Conservation (phyloP, 352 stramenopile genomes). For the Phytophthora hybrid region DNA sequence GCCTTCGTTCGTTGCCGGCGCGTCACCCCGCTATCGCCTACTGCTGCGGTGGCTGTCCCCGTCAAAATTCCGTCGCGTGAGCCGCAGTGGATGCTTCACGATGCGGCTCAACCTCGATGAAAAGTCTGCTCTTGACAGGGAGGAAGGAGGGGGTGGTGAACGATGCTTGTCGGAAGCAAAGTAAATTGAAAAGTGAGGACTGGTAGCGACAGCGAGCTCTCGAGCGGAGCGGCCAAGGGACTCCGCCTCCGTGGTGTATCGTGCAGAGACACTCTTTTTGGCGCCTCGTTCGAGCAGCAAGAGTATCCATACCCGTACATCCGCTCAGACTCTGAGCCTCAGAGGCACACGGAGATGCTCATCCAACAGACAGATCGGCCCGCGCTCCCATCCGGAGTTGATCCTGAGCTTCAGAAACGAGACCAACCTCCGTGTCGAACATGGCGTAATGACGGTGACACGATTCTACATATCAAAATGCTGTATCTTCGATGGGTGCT, state of each 20-base stretch:
- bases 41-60: background rate
- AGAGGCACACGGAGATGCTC: slow-evolving; percentile 29
- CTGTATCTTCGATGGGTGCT: slow-evolving; percentile 19
- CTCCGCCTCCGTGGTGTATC: slow-evolving; percentile 9
- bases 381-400: slow-evolving; percentile 24
- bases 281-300: slow-evolving; percentile 29
- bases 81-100: slow-evolving; percentile 21
- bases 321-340: no score
- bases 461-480: background rate
- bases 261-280: slow-evolving; percentile 9
- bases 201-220: slow-evolving; percentile 1
- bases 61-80: slow-evolving; percentile 1
- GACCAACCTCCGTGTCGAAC: slow-evolving; percentile 26
- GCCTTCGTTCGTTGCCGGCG: no score
- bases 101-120: slow-evolving; percentile 15
- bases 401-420: slow-evolving; percentile 24
- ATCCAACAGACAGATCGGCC: slow-evolving; percentile 35
- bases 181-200: slow-evolving; percentile 41
- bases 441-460: slow-evolving; percentile 26
- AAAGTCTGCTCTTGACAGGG: background rate
- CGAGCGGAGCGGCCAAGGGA: slow-evolving; percentile 19
- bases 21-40: slow-evolving; percentile 8
- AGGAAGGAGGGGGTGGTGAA: slow-evolving; percentile 18
- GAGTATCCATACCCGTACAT: slow-evolving; percentile 25
- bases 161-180: slow-evolving; percentile 36